Conservation (phyloP, 352 stramenopile species). For the Phytophthora palmivora region DNA sequence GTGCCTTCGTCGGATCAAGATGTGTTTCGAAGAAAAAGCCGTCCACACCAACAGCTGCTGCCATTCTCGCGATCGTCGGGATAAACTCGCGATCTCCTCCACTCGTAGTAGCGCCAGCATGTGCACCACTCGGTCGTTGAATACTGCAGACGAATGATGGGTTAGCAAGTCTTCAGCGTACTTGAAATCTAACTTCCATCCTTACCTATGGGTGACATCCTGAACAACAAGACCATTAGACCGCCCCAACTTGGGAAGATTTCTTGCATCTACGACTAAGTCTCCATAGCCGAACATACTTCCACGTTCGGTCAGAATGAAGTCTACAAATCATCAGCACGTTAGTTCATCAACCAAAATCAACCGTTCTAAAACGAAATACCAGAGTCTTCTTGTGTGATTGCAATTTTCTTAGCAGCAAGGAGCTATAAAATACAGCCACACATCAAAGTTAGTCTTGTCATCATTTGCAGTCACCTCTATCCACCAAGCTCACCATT, state of each 20-base stretch:
- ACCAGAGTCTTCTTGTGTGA: slow-evolving; percentile 65
- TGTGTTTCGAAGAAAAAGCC: slow-evolving; percentile 93
- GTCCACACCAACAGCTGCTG: slow-evolving; percentile 85
- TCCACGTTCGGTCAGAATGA: slow-evolving; percentile 88
- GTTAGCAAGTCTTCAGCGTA: neutral
- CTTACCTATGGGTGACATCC: slow-evolving; percentile 82
- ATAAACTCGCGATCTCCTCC: slow-evolving; percentile 84
- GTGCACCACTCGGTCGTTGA: slow-evolving; percentile 62
- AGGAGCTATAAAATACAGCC: slow-evolving; percentile 54
- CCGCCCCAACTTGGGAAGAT: slow-evolving; percentile 73
- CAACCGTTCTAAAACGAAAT: neutral
- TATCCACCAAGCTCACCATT: slow-evolving; percentile 50
- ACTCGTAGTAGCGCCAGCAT: slow-evolving; percentile 55
- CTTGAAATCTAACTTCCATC: neutral
- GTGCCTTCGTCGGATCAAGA: slow-evolving; percentile 61
- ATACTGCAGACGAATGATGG: slow-evolving; percentile 46
- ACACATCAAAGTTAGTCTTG: slow-evolving; percentile 9
- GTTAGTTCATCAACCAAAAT: neutral
- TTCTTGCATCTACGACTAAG: slow-evolving; percentile 86
- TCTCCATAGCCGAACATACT: slow-evolving; percentile 91
- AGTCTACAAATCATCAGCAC: slow-evolving; percentile 34
- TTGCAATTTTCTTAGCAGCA: slow-evolving; percentile 75
- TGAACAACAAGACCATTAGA: slow-evolving; percentile 81
- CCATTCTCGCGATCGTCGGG: slow-evolving; percentile 85
- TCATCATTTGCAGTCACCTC: neutral